Evolutionary conservation across 352 stramenopile species (phyloP).

Genomic region (Thraustochytrium striatum): DNA sequence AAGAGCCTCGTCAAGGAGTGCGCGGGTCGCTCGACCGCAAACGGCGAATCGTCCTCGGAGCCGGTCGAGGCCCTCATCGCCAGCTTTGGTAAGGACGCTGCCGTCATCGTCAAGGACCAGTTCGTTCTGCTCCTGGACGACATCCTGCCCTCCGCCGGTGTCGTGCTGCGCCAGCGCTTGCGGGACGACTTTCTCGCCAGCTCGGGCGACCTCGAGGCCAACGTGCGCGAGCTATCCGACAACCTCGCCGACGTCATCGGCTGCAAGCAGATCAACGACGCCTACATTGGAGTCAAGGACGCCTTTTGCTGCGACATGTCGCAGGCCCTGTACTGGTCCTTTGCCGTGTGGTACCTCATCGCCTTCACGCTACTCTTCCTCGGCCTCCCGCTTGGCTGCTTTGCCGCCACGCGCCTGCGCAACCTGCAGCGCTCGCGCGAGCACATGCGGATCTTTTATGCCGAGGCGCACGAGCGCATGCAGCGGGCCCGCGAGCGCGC

Average conservation of each 20-base stretch:
- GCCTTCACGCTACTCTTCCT: constrained; percentile 32
- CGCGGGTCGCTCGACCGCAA: background rate
- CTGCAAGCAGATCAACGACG: constrained; percentile 2
- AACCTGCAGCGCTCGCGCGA: constrained; percentile 1
- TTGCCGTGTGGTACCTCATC: constrained; percentile 36
- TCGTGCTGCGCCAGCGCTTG: background rate
- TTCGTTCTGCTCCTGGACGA: background rate
- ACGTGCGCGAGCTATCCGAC: background rate
- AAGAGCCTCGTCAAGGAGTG: background rate
- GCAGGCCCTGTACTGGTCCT: constrained; percentile 23
- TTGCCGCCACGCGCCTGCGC: constrained; percentile 13
- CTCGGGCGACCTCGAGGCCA: background rate
- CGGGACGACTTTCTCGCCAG: background rate
- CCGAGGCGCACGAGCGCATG: too few relatives aligned
- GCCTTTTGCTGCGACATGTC: constrained; percentile 40
- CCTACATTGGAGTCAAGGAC: constrained; percentile 22
- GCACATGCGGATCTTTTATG: constrained; percentile 1
- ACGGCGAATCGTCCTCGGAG: background rate
- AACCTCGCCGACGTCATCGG: constrained; percentile 14
- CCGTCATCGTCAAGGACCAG: constrained; percentile 6
- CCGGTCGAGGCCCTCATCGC: constrained; percentile 1
- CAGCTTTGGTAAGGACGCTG: background rate
- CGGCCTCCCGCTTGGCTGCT: constrained; percentile 31
- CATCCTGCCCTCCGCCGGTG: background rate
- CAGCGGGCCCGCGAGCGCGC: too few relatives aligned